Conservation (phyloP, 1,284 basidiomycete genomes). For the Omphalotus olearius region DNA sequence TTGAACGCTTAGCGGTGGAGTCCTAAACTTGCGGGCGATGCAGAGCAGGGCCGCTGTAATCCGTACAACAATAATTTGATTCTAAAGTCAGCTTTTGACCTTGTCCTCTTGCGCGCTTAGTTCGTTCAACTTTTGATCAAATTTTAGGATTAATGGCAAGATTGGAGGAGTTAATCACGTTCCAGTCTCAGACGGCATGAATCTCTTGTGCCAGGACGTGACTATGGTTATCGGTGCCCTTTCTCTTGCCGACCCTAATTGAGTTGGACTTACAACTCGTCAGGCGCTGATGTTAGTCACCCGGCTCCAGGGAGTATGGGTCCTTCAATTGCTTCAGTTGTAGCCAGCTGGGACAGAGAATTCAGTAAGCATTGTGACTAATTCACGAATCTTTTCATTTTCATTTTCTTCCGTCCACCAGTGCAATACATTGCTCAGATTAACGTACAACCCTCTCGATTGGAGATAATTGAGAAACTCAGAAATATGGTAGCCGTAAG, state of each 20-base stretch:
- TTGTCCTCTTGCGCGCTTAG: background rate
- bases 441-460: constrained; percentile 39
- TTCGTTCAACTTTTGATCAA: background rate
- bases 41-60: constrained; percentile 19
- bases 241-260: background rate
- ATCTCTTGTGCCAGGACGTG: constrained; percentile 16
- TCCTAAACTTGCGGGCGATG: constrained; percentile 21
- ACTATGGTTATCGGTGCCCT: constrained; percentile 34
- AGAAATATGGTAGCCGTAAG: constrained; percentile 34
- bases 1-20: constrained; percentile 23
- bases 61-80: constrained; percentile 35
- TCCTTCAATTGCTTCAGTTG: constrained; percentile 34
- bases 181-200: constrained; percentile 22
- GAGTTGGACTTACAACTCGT: background rate
- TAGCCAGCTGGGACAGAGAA: constrained; percentile 27
- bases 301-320: constrained; percentile 29
- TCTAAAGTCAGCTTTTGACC: constrained; percentile 27
- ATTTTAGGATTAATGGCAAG: constrained; percentile 35
- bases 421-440: constrained; percentile 29
- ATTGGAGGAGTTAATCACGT: constrained; percentile 33
- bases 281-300: constrained; percentile 40
- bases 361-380: constrained; percentile 14
- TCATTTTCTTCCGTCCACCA: background rate
- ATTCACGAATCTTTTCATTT: too few species aligned
- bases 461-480: constrained; percentile 48